Conservation (phyloP, 2,329 filamentous ascomycete species). For the Verticillium nubilum region DNA sequence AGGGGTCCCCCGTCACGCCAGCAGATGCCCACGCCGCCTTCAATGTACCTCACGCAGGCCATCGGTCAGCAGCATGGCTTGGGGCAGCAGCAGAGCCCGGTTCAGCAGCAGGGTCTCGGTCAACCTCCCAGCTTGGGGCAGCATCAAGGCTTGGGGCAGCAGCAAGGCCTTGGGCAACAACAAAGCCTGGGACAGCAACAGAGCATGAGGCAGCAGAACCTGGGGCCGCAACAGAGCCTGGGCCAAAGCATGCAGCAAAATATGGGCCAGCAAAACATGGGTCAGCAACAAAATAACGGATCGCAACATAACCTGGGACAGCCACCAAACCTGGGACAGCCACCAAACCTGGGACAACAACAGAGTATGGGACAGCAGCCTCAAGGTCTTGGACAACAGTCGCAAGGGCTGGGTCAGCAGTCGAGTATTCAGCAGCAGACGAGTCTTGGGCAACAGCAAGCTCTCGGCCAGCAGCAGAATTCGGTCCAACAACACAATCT, state of each 20-base stretch:
- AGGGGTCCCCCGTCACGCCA: conserved; percentile 38
- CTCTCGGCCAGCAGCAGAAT: conserved; percentile 15
- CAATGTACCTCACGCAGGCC: conserved; percentile 27
- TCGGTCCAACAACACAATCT: conserved; percentile 21
- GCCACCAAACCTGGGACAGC: conserved; percentile 7
- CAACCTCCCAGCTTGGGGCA: conserved; percentile 5
- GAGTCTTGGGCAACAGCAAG: conserved; percentile 9
- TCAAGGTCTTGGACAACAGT: conserved; percentile 12
- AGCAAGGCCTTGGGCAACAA: not conserved
- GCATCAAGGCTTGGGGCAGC: conserved; percentile 6
- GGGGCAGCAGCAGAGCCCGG: conserved; percentile 6
- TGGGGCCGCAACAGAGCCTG: conserved; percentile 16
- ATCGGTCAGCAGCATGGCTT: conserved; percentile 9
- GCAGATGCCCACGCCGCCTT: conserved; percentile 35
- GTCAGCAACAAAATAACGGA: conserved; percentile 22
- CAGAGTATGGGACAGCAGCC: conserved; percentile 13
- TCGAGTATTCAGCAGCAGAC: conserved; percentile 1
- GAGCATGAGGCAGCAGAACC: conserved; percentile 5
- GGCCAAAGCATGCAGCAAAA: conserved; percentile 18
- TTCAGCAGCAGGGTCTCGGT: conserved; percentile 4
- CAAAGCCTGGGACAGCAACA: conserved; percentile 8
- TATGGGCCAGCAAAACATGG: conserved; percentile 15
- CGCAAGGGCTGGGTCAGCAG: conserved; percentile 8
- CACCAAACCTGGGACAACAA: conserved; percentile 20
- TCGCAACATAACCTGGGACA: conserved; percentile 10